These are phyloP conservation scores for Hyaloperonospora brassicae DNA, from an alignment of 352 stramenopile genomes.

Conservation along the genomic window DNA sequence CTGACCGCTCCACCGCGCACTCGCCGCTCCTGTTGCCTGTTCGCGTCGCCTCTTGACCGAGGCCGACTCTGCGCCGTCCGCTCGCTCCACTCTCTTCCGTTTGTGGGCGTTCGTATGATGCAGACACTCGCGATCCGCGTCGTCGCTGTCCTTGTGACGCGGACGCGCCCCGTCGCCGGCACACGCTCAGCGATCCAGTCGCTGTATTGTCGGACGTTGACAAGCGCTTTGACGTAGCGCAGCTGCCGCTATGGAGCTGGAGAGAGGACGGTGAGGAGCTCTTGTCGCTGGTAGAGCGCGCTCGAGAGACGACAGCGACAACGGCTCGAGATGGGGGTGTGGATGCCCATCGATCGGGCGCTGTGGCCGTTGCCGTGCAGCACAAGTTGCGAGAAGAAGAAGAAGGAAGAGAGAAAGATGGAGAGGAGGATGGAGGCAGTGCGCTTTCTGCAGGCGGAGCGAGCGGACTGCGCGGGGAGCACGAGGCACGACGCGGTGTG, in stretches of 20 bases:
- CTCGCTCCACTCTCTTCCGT: slow-evolving; percentile 13
- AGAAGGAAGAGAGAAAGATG: slow-evolving; percentile 6
- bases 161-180: background rate
- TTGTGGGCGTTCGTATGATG: slow-evolving; percentile 23
- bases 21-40: slow-evolving; percentile 19
- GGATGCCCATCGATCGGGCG: no score
- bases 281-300: slow-evolving; percentile 8
- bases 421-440: slow-evolving; percentile 15
- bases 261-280: slow-evolving; percentile 12
- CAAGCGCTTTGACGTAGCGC: slow-evolving; percentile 25
- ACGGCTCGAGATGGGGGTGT: no score
- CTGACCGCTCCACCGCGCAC: slow-evolving; percentile 16
- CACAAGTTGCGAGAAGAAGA: slow-evolving; percentile 18
- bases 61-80: slow-evolving; percentile 31
- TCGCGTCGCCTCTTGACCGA: slow-evolving; percentile 29
- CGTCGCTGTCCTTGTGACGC: slow-evolving; percentile 19
- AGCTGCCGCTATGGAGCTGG: slow-evolving; percentile 10
- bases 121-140: slow-evolving; percentile 11
- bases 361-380: no score
- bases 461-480: slow-evolving; percentile 51
- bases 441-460: slow-evolving; percentile 23
- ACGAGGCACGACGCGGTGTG: slow-evolving; percentile 27
- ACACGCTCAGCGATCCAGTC: slow-evolving; percentile 13
- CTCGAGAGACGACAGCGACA: slow-evolving; percentile 2
- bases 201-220: slow-evolving; percentile 9